Percentiles rank a stretch among this genome's conserved stretches.
phyloP scores from a whole-genome alignment of 805 yeast species.

The Starmerella davenportii region DNA sequence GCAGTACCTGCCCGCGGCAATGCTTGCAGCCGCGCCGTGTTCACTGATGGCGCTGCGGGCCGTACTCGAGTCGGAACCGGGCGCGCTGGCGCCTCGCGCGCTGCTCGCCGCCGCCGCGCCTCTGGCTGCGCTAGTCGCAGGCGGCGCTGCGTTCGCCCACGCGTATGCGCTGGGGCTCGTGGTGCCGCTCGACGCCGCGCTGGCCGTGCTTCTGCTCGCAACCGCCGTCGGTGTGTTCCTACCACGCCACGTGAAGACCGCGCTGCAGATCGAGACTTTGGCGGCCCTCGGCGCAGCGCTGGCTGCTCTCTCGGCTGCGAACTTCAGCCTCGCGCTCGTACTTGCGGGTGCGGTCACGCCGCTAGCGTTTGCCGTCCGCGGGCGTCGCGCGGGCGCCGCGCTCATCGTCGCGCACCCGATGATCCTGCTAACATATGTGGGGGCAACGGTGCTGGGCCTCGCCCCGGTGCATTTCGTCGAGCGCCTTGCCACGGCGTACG shows the following conservation, averaged over 20 bases:
- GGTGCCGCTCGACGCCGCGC: background rate
- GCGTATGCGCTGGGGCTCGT: background rate
- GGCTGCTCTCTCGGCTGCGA: conserved; percentile 58
- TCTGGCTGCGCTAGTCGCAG: conserved; percentile 17
- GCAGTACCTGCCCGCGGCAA: conserved; percentile 76
- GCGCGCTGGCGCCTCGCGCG: background rate
- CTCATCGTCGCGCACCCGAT: background rate
- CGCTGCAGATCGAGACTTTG: conserved; percentile 31
- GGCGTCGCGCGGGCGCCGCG: background rate
- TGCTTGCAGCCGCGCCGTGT: conserved; percentile 48
- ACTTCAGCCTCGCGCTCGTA: conserved; percentile 62
- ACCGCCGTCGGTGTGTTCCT: background rate
- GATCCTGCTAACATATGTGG: conserved; percentile 19
- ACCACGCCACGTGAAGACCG: background rate
- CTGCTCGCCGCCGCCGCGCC: background rate
- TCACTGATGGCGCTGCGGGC: conserved; percentile 43
- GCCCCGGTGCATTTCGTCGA: conserved; percentile 28
- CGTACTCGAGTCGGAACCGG: background rate
- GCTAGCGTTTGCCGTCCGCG: conserved; percentile 39
- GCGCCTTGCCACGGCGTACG: conserved; percentile 46
- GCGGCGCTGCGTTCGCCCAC: conserved; percentile 17
- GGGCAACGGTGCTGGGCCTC: conserved; percentile 20
- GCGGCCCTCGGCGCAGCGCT: conserved; percentile 49
- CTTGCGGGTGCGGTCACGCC: conserved; percentile 64
- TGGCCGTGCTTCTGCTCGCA: background rate